A percentile compares a stretch with the other conserved stretches of the same genome.
These are phyloP conservation scores for Trametes polyzona DNA, from an alignment of 1,284 basidiomycete species.

Conservation along the genomic window DNA sequence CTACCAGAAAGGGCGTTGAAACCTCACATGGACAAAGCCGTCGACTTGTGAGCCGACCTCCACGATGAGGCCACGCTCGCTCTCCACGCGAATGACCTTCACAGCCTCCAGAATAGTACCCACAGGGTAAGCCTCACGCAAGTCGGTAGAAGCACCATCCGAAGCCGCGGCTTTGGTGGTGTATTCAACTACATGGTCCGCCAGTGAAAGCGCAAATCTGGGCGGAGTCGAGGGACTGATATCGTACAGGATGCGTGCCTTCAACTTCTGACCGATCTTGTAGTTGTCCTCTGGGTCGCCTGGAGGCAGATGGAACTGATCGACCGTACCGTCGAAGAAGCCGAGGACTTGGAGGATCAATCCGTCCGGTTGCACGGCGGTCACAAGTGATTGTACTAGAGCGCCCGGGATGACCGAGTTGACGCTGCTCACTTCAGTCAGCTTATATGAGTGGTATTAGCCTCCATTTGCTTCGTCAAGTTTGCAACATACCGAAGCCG, in stretches of 20 bases:
- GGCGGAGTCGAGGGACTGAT: conserved; percentile 72
- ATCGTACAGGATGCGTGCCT: conserved; percentile 87
- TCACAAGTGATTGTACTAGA: conserved; percentile 86
- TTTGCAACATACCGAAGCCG: conserved; percentile 50
- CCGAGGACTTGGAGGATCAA: conserved; percentile 91
- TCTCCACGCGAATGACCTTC: conserved; percentile 75
- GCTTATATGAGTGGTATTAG: conserved; percentile 37
- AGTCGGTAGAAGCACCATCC: conserved; percentile 40
- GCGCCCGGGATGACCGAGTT: conserved; percentile 87
- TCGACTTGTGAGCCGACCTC: conserved; percentile 66
- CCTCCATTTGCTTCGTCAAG: not conserved
- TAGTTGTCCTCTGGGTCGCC: conserved; percentile 55
- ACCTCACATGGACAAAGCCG: conserved; percentile 86
- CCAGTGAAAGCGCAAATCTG: conserved; percentile 79
- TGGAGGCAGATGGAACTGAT: conserved; percentile 76
- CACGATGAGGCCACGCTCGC: conserved; percentile 82
- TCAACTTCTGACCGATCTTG: conserved; percentile 88
- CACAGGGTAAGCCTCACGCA: conserved; percentile 62
- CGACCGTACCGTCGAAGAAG: conserved; percentile 92
- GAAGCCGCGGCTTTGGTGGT: conserved; percentile 40
- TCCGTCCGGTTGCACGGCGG: conserved; percentile 78
- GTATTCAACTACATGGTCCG: conserved; percentile 74
- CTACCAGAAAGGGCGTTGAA: not conserved
- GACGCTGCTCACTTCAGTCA: conserved; percentile 80
- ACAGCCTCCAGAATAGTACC: conserved; percentile 76